Evolutionary conservation across 345 rosid genomes (phyloP).

Genomic region (Linum usitatissimum): DNA sequence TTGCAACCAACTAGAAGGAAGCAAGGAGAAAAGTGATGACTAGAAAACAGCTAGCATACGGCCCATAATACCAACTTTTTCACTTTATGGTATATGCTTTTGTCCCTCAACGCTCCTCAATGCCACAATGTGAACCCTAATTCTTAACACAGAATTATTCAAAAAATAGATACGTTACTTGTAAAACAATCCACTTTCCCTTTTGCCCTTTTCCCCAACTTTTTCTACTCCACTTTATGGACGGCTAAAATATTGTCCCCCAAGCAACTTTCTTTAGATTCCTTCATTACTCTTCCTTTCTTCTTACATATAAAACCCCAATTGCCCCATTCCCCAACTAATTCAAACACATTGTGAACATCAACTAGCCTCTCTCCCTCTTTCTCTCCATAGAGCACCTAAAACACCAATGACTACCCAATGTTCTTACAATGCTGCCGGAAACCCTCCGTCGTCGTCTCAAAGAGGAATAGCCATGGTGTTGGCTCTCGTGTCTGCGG

Average conservation of each 20-base stretch:
- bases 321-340: slow-evolving; percentile 4
- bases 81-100: too few relatives aligned
- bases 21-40: too few relatives aligned
- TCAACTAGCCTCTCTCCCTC: neutral
- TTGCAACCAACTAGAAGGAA: too few relatives aligned
- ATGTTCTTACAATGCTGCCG: slow-evolving; percentile 3
- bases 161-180: slow-evolving; percentile 27
- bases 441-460: slow-evolving; percentile 18
- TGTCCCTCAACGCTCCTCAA: too few relatives aligned
- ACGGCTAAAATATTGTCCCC: slow-evolving; percentile 17
- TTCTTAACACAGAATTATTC: too few relatives aligned
- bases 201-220: neutral
- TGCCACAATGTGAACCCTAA: slow-evolving; percentile 13
- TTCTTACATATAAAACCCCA: slow-evolving; percentile 10
- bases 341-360: neutral
- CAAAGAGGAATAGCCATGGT: slow-evolving; percentile 51
- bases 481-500: slow-evolving; percentile 40
- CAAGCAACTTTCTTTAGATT: slow-evolving; percentile 24
- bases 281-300: slow-evolving; percentile 25
- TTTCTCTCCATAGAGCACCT: neutral
- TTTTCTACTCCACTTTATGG: slow-evolving; percentile 30
- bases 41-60: too few relatives aligned
- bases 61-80: too few relatives aligned
- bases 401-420: slow-evolving; percentile 22
- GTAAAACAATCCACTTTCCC: slow-evolving; percentile 7